Evolutionary conservation across 768 basidiomycete species (phyloP).

Genomic region (Inosperma sp.): DNA sequence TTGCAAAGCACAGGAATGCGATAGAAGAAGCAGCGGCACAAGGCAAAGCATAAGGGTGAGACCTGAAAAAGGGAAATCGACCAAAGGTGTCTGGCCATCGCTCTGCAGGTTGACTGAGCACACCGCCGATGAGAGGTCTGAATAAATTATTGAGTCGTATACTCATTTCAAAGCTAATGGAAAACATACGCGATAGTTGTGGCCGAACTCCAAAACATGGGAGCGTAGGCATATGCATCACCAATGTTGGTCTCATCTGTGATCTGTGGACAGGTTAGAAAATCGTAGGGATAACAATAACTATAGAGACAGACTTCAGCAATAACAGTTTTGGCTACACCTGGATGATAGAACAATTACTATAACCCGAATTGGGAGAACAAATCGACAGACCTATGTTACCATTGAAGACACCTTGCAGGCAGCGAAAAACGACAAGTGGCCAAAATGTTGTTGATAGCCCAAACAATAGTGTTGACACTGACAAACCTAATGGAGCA

Average conservation of each 20-base stretch:
- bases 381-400: conserved; percentile 28
- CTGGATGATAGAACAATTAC: conserved; percentile 17
- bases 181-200: conserved; percentile 29
- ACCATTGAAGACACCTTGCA: conserved; percentile 39
- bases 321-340: conserved; percentile 42
- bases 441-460: conserved; percentile 37
- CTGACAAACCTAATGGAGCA: conserved; percentile 36
- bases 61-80: conserved; percentile 28
- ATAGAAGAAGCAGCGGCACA: conserved; percentile 36
- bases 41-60: conserved; percentile 47
- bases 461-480: conserved; percentile 41
- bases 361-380: not conserved
- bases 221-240: conserved; percentile 34
- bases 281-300: not conserved
- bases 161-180: not conserved
- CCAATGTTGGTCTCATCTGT: conserved; percentile 39
- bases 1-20: conserved; percentile 32
- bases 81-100: conserved; percentile 60
- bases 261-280: conserved; percentile 21
- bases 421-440: conserved; percentile 24
- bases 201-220: conserved; percentile 34
- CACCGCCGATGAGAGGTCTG: conserved; percentile 64
- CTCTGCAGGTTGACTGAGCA: conserved; percentile 54
- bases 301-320: conserved; percentile 35
- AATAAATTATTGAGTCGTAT: not conserved